Evolutionary conservation across 345 rosid genomes (phyloP).

Genomic region (Mercurialis annua): DNA sequence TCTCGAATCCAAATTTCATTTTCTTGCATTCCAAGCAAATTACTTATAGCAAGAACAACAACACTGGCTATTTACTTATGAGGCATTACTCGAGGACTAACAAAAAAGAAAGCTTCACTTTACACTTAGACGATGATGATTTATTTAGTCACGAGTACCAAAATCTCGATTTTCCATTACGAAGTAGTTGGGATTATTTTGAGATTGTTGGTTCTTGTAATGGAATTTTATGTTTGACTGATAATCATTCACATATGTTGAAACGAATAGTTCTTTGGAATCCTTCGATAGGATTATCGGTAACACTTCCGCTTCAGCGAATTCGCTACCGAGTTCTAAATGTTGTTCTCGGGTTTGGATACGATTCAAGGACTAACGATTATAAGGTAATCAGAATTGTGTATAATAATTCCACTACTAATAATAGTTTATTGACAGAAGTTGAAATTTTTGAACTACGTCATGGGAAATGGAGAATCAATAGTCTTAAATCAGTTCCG

Average conservation of each 20-base stretch:
- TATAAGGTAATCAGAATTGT: conserved; percentile 18
- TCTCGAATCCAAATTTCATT: conserved; percentile 9
- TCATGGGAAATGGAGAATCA: conserved; percentile 10
- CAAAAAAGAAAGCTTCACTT: conserved; percentile 6
- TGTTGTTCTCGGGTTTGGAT: conserved; percentile 18
- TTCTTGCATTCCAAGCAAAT: conserved; percentile 8
- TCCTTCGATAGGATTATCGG: conserved; percentile 11
- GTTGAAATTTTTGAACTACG: conserved; percentile 17
- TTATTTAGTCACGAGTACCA: neutral
- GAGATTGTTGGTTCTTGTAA: conserved; percentile 19
- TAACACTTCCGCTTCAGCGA: neutral
- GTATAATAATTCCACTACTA: neutral
- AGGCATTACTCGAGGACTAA: conserved; percentile 10
- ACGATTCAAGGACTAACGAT: conserved; percentile 5
- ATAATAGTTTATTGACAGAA: neutral
- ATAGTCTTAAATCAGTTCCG: neutral
- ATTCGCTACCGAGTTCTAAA: neutral
- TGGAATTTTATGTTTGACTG: conserved; percentile 18
- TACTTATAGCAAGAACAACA: neutral
- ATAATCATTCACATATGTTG: neutral
- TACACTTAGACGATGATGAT: conserved; percentile 4
- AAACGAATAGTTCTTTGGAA: conserved; percentile 15
- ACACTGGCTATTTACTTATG: neutral
- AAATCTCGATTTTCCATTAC: neutral
- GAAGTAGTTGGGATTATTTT: conserved; percentile 11